phyloP scores from a whole-genome alignment of 2,329 filamentous ascomycete genomes.

The Aspergillus ruber region DNA sequence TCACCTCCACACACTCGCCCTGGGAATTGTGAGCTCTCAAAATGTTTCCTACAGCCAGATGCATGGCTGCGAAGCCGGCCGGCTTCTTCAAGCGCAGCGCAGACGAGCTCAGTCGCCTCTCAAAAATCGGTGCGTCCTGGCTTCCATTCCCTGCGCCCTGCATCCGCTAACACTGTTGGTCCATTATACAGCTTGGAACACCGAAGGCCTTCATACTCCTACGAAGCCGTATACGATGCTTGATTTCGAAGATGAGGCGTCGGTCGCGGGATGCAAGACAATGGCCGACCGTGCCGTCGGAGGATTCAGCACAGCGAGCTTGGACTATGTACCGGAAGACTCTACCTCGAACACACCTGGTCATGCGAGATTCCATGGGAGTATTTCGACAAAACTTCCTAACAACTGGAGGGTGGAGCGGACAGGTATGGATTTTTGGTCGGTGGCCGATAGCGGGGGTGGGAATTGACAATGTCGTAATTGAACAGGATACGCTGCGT shows the following conservation, averaged over 20 bases:
- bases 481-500: constrained; percentile 76
- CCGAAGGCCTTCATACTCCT: constrained; percentile 31
- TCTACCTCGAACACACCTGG: constrained; percentile 41
- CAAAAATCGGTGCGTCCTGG: constrained; percentile 44
- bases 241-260: constrained; percentile 34
- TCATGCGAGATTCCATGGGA: constrained; percentile 78
- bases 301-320: constrained; percentile 67
- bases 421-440: constrained; percentile 24
- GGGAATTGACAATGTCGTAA: background rate
- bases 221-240: constrained; percentile 36
- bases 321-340: constrained; percentile 59
- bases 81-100: constrained; percentile 55
- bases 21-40: constrained; percentile 3
- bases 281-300: constrained; percentile 86
- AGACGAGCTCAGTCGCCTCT: constrained; percentile 53
- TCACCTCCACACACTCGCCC: background rate
- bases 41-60: constrained; percentile 35
- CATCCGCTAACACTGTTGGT: constrained; percentile 5
- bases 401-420: constrained; percentile 46
- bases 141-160: background rate
- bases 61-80: constrained; percentile 30
- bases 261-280: constrained; percentile 51
- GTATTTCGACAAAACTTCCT: constrained; percentile 80
- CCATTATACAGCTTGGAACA: constrained; percentile 32
- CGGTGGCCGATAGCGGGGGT: background rate